Base-by-base conservation (phyloP, 2,329 filamentous ascomycete genomes). In the Colletotrichum horii region DNA sequence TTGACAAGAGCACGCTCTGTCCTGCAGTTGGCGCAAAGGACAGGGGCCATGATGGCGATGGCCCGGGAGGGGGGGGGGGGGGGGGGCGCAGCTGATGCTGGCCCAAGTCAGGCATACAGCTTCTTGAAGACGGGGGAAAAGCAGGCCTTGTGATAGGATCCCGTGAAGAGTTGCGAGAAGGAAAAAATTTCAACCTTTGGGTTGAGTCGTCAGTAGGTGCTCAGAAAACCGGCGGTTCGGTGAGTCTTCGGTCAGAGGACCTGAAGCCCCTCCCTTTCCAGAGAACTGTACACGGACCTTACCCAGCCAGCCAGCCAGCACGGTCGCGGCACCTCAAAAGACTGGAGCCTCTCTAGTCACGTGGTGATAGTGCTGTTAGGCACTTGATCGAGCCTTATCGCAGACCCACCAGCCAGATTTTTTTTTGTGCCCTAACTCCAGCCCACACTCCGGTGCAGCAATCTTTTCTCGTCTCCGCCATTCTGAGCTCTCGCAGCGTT, bases 1-100 rank as follows among this genome's bases (percentile, higher is more conserved):
- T 98, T 95, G 74, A 99, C 97, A 24, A 98, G 91, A 7, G 97
- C 96, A 75, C 96, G 92, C 77, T 94, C 90, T 26, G 89, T 90
- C 78, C 94, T 90, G 87, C 97, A 99, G 78, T 93, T 88, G 67
- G 92, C 92, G 83, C 97, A 99, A 26, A 90, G 86, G 24, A 91
- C 89, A 26, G 96, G 95, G 9, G 96, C 89, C 96, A 98, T 98
- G 30, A 80, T 79, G 30, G 28, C 22, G 61, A 64, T 16, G 22
- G 8, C 14, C 14, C 12, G 9, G n/a, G n/a, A n/a, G n/a, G n/a
- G n/a, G n/a, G n/a, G n/a, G n/a, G n/a, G n/a, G n/a, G n/a, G n/a
- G n/a, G n/a, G n/a, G 7, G 15, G 34, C 34, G 14, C n/a, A 6
- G 32, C 14, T 64, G n/a, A 26, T 38, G 34, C 9, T 22, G 22